Base-by-base conservation (phyloP, 139 green algal species). In the Coelastrella sp. region DNA sequence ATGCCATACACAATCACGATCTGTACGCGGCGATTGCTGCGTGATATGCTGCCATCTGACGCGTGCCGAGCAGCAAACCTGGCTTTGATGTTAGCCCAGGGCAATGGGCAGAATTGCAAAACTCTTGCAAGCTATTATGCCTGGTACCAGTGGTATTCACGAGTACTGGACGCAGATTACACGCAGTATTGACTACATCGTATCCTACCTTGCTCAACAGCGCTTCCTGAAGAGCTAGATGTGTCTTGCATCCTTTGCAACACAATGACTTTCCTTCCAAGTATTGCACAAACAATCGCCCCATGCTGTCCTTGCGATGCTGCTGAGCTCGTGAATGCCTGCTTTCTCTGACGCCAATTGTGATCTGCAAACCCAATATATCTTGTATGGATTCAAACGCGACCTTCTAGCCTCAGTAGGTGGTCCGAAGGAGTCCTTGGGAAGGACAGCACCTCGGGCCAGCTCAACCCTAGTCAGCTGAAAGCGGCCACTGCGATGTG, bases 141-240 rank as follows among this genome's bases (percentile, higher is more conserved):
- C 32, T 47, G 32, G 32, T 47, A 47, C 32, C 1, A 47, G 32
- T 47, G 32, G 1, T 47, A 47, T 47, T 47, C 32, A 47, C 32
- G 32, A 47, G 32, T 47, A 16, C 19, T 77, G 17, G n/a, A 77
- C 16, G 16, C 19, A 47, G 71, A 16, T 22, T 32, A 22, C n/a
- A 16, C 71, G 16, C 71, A 22, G 16, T 71, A 71, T 10, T 19
- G 11, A 13, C 17, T 77, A 23, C 71, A 77, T 7, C 6, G 17
- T 6, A 32, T 22, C 11, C 20, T 60, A 88, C 68, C 83, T 80
- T 80, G 81, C 61, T 78, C 7, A 88, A 17, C 83, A 88, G 68
- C 66, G 22, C 54, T 17, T 88, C 68, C 17, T 23, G 32, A 20
- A 59, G 23, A 3, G 83, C 68, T 19, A 80, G 19, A 13, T 80